Conservation (phyloP, 148 eudicot species). For the Rhododendron molle region DNA sequence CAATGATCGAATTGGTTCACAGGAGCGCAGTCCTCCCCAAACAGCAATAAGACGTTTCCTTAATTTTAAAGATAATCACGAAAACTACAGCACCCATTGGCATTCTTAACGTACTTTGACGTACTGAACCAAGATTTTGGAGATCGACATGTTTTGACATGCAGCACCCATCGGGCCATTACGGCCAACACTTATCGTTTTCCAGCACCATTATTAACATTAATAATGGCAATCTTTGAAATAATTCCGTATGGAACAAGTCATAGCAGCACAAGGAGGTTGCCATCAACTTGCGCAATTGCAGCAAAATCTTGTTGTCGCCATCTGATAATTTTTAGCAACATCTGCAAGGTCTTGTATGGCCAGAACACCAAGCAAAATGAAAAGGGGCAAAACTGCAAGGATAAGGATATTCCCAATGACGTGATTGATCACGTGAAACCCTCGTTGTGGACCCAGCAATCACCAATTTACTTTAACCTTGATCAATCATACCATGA, state of each 20-base stretch:
- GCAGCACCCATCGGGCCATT: background rate
- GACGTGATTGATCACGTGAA: background rate
- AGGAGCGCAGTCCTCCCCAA: no score
- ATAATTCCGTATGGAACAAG: background rate
- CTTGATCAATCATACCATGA: background rate
- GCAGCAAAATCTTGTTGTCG: background rate
- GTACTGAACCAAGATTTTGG: background rate
- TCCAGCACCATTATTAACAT: background rate
- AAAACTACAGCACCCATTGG: no score
- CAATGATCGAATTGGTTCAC: no score
- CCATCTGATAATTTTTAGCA: slow-evolving; percentile 1
- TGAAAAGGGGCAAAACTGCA: background rate
- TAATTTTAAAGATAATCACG: background rate
- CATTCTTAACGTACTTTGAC: background rate
- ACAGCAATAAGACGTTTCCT: no score
- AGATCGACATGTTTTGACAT: background rate
- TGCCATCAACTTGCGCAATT: background rate
- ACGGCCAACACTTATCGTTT: background rate
- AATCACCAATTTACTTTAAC: background rate
- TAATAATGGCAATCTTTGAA: background rate
- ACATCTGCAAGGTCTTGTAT: background rate
- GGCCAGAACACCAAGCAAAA: background rate
- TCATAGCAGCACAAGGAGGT: background rate
- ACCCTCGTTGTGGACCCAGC: background rate
- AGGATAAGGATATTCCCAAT: background rate